Base-by-base conservation (phyloP, 176 grass and related monocot genomes). In the Carex littledalei region DNA sequence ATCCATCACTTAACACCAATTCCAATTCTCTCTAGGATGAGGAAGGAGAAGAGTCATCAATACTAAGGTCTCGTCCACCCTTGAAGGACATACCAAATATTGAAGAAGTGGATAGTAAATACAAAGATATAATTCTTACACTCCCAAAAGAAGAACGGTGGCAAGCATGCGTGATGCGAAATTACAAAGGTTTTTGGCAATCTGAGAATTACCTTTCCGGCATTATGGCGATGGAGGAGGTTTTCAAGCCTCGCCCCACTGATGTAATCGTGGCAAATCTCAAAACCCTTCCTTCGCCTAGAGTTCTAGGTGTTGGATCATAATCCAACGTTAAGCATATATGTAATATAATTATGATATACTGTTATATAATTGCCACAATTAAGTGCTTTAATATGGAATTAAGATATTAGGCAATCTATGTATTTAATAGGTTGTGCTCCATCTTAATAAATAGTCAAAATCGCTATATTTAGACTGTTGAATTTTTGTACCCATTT, bases 201-300 rank as follows among this genome's bases (percentile, higher is more conserved):
- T 18, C 4, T 8, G 43, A 68, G 17, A 0, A n/a, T 4, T 8
- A 0, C 14, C 54, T 84, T n/a, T 34, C 81, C 0, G 82, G 82
- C 0, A 1, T 49, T 21, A 16, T 84, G 5, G 31, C 53, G 6
- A 58, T 34, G 57, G 67, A 80, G 32, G 55, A 84, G 9, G 67
- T 5, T 41, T 88, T 85, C 13, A 6, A 85, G 7, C 4, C 72
- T 68, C 83, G 47, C 2, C 47, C 20, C 0, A 69, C 41, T 54
- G 82, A 88, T 26, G 20, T 85, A n/a, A 21, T 84, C 20, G 55
- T 88, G 37, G 10, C 41, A 47, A 72, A n/a, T n/a, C n/a, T n/a
- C n/a, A n/a, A n/a, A n/a, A n/a, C n/a, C n/a, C n/a, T n/a, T n/a
- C n/a, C n/a, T n/a, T n/a, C n/a, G n/a, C n/a, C n/a, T n/a, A n/a